Base-by-base conservation (phyloP, 441 rosid genomes). In the Jatropha multifida region DNA sequence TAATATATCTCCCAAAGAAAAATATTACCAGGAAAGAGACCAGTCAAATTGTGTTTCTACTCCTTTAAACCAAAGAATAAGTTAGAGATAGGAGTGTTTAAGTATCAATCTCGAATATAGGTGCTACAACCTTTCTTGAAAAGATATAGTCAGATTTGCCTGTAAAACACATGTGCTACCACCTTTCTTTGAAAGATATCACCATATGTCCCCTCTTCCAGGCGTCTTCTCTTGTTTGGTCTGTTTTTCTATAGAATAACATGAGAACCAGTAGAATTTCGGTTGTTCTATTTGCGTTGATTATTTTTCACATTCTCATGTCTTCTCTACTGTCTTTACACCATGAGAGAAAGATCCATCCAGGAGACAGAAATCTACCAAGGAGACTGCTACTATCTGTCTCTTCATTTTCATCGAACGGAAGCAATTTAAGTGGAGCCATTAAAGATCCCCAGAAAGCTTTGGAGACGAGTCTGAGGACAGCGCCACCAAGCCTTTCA, bases 401-500 rank as follows among this genome's bases (percentile, higher is more conserved):
- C 58, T 13, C 81, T 71, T 76, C 77, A 7, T 55, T 80, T 69
- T 79, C 82, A 23, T 68, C 82, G n/a, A 74, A 74, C 55, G 58
- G 40, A 72, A 82, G 68, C 78, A 83, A 78, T 80, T 64, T 56
- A 65, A 78, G 61, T 55, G 83, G 61, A 73, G 82, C 84, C 51
- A 56, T 58, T 65, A 66, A 74, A 77, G 81, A 76, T 77, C 77
- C 84, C 41, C 63, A 67, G 70, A 80, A 83, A 72, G 84, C 81
- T 10, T 66, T 82, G 76, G 87, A 79, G 48, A 77, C 85, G 61
- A 84, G 86, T 80, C 86, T 90, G 20, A 81, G 78, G 81, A 85
- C 61, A 73, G 87, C 85, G 15, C 91, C 91, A 4, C 78, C 84
- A 10, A 90, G 88, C 66, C 77, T 27, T 77, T 83, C 91, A 52